Evolutionary conservation across 1,284 basidiomycete species (phyloP), one percentile per base, ranked within the genome.

Genomic region (Ustilago crameri): DNA sequence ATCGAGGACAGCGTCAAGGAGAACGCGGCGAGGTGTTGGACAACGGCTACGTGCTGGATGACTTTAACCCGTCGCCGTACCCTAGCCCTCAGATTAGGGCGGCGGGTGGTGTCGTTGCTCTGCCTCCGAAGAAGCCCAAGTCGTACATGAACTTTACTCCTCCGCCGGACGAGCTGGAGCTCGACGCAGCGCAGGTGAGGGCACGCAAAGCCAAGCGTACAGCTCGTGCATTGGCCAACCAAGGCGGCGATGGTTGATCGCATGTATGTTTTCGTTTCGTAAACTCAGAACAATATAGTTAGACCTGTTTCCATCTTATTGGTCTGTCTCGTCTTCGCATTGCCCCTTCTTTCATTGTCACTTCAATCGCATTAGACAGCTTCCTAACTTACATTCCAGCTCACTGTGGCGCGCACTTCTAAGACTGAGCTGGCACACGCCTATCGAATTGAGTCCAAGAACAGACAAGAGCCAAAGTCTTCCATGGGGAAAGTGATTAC

Each of bases 61-160:
- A 76, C 47, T 76, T 78, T 34, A 59, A 18, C 35, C 62, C 69
- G 0, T 72, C 74, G 26, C 66, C 70, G 0, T 65, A 67, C 20
- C 14, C 55, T 7, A 69, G 68, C 42, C 68, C 75, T 15, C 53
- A 55, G 38, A 63, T 69, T 22, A 51, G 57, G 9, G 62, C 63
- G 37, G 63, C 74, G 0, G 73, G 61, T 34, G 54, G 61, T 43
- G 56, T 37, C 24, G 54, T 63, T 14, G 50, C 56, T 10, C 27
- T 75, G 56, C 68, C 65, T 14, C 42, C 69, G n/a, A 66, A 51
- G 50, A 79, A 79, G 61, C 65, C 60, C 5, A 74, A 74, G 58
- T 48, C 57, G 23, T 79, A 55, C 34, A 79, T 80, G 78, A 73
- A 73, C 58, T 80, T 80, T 22, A 74, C 76, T 9, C 76, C 76